phyloP scores from a whole-genome alignment of 768 basidiomycete genomes.

The Lactarius sp. region DNA sequence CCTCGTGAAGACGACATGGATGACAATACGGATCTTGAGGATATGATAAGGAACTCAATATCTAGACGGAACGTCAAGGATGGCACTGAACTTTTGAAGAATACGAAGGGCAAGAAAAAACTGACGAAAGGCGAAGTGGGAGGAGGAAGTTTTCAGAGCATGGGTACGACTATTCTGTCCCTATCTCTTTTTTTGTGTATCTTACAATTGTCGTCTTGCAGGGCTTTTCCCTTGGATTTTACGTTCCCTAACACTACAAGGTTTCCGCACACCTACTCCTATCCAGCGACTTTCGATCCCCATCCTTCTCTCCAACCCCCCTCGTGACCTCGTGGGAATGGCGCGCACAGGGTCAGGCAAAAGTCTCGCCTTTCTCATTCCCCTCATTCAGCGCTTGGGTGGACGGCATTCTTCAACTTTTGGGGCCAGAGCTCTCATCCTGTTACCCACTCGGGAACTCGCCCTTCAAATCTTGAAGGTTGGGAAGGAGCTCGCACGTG shows the following conservation, averaged over 20 bases:
- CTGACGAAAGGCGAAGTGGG: slow-evolving; percentile 73
- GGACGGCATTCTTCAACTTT: slow-evolving; percentile 75
- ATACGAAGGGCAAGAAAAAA: slow-evolving; percentile 67
- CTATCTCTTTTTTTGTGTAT: not conserved
- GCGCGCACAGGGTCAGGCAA: slow-evolving; percentile 98
- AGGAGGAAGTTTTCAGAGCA: slow-evolving; percentile 93
- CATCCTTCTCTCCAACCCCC: slow-evolving; percentile 73
- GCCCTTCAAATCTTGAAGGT: slow-evolving; percentile 92
- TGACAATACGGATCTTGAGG: slow-evolving; percentile 48
- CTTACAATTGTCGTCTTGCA: slow-evolving; percentile 31
- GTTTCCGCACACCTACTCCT: slow-evolving; percentile 92
- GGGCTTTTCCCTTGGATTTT: slow-evolving; percentile 81
- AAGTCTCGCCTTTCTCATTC: slow-evolving; percentile 93
- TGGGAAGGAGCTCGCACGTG: slow-evolving; percentile 88
- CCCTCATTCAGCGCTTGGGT: slow-evolving; percentile 80
- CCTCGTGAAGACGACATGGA: slow-evolving; percentile 39
- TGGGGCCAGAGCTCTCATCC: slow-evolving; percentile 80
- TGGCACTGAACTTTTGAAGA: slow-evolving; percentile 74
- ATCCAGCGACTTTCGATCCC: slow-evolving; percentile 93
- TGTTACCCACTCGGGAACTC: slow-evolving; percentile 90
- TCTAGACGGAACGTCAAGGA: slow-evolving; percentile 66
- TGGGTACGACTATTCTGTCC: slow-evolving; percentile 55
- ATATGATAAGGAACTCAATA: slow-evolving; percentile 66
- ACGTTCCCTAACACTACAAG: slow-evolving; percentile 83
- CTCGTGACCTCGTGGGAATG: slow-evolving; percentile 95